Evolutionary conservation across 1,284 basidiomycete species (phyloP).

Genomic region (Austropuccinia psidii): DNA sequence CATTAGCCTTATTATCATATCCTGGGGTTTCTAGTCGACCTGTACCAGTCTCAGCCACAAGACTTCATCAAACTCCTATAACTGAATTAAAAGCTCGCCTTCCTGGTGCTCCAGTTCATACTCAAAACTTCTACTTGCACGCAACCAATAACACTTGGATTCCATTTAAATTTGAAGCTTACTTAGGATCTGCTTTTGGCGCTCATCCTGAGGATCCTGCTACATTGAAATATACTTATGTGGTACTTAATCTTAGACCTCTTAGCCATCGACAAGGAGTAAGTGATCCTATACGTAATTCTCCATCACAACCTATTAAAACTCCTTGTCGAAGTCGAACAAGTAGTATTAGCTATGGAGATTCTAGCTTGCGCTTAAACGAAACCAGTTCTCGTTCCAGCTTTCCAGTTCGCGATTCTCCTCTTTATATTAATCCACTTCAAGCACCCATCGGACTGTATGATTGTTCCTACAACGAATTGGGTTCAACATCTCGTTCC

Average conservation of each 20-base stretch:
- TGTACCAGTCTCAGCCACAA: constrained; percentile 18
- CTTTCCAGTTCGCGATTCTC: background rate
- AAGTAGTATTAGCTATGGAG: constrained; percentile 4
- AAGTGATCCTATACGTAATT: constrained; percentile 1
- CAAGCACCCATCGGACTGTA: background rate
- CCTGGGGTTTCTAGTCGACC: constrained; percentile 25
- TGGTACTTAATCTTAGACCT: constrained; percentile 10
- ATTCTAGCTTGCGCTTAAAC: background rate
- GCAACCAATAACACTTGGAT: background rate
- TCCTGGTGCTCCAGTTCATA: constrained; percentile 7
- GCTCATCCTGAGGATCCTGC: constrained; percentile 21
- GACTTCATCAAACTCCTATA: constrained; percentile 13
- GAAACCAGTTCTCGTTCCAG: constrained; percentile 7
- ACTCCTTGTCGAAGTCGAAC: background rate
- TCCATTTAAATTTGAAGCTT: constrained; percentile 28
- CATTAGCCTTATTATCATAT: constrained; percentile 4
- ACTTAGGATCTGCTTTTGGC: constrained; percentile 27
- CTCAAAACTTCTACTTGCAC: constrained; percentile 9
- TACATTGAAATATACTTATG: constrained; percentile 16
- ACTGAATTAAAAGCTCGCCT: constrained; percentile 15
- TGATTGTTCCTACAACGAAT: too few relatives aligned
- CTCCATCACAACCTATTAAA: background rate
- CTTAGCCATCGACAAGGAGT: background rate
- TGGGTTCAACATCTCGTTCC: too few relatives aligned
- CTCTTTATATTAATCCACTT: background rate